These are phyloP conservation scores for Gymnopilus dilepis DNA, from an alignment of 768 basidiomycete genomes.

Conservation along the genomic window DNA sequence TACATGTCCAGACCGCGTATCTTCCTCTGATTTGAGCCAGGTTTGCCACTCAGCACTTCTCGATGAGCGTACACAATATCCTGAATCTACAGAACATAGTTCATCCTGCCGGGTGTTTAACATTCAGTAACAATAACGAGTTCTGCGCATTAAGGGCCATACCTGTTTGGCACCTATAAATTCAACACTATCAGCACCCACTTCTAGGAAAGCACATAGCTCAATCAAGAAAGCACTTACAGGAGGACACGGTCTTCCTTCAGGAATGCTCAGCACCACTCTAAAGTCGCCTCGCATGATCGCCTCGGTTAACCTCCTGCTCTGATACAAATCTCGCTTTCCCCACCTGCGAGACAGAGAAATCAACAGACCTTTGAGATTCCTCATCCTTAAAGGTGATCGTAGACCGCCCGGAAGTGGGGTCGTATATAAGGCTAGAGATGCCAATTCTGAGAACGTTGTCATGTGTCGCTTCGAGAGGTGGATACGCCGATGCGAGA, in stretches of 20 bases:
- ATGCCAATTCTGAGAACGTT: neutral
- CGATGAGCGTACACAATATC: constrained; percentile 56
- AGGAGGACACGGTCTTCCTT: constrained; percentile 85
- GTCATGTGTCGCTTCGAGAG: constrained; percentile 44
- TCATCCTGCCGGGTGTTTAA: constrained; percentile 62
- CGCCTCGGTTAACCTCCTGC: constrained; percentile 79
- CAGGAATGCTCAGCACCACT: constrained; percentile 63
- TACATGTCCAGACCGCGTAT: constrained; percentile 78
- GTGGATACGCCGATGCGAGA: constrained; percentile 60
- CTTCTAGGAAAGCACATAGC: too few species aligned
- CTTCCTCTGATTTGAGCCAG: constrained; percentile 1
- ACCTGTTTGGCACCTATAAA: constrained; percentile 76
- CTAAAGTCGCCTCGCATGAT: constrained; percentile 78
- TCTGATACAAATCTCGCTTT: constrained; percentile 3
- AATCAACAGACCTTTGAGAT: constrained; percentile 62
- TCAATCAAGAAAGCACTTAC: constrained; percentile 57
- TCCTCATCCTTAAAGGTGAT: constrained; percentile 80
- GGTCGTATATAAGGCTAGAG: constrained; percentile 21
- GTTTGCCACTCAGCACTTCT: constrained; percentile 3
- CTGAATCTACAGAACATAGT: constrained; percentile 88
- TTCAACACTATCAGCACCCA: neutral
- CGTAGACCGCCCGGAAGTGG: constrained; percentile 33
- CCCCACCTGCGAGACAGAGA: too few species aligned
- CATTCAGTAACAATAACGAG: neutral
- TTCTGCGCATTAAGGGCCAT: neutral